Percentiles rank a stretch among this genome's conserved stretches.
These are phyloP conservation scores for Pholiota adiposa DNA, from an alignment of 1,284 basidiomycete genomes.

Conservation along the genomic window DNA sequence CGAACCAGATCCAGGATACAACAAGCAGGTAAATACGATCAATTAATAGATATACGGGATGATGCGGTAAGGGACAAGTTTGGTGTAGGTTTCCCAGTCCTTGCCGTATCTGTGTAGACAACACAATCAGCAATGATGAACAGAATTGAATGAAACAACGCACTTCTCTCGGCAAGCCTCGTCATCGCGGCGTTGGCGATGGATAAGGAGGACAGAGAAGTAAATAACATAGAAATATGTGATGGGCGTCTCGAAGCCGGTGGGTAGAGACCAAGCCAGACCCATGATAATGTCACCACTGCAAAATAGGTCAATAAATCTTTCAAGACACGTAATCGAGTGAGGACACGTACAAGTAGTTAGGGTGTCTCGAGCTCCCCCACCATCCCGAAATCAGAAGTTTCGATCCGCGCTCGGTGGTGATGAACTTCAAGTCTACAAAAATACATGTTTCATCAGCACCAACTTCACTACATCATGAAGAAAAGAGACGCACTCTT, in stretches of 20 bases:
- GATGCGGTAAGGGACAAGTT: slow-evolving; percentile 86
- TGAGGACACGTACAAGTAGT: slow-evolving; percentile 71
- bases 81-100: slow-evolving; percentile 85
- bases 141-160: not conserved
- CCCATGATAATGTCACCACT: slow-evolving; percentile 91
- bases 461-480: not conserved
- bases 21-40: not conserved
- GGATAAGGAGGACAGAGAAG: slow-evolving; percentile 90
- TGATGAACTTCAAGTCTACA: slow-evolving; percentile 79
- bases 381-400: slow-evolving; percentile 97
- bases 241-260: slow-evolving; percentile 89
- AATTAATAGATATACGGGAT: slow-evolving; percentile 78
- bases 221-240: slow-evolving; percentile 96
- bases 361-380: slow-evolving; percentile 93
- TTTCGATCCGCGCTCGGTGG: slow-evolving; percentile 87
- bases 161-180: slow-evolving; percentile 90
- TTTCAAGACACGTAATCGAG: not conserved
- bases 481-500: slow-evolving; percentile 64
- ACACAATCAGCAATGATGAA: not conserved
- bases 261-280: slow-evolving; percentile 93
- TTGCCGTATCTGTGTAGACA: slow-evolving; percentile 53
- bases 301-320: not conserved
- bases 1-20: not conserved
- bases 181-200: slow-evolving; percentile 92
- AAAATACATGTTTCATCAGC: not conserved